Conservation (phyloP, 179 eudicot species). For the Patellifolia procumbens region DNA sequence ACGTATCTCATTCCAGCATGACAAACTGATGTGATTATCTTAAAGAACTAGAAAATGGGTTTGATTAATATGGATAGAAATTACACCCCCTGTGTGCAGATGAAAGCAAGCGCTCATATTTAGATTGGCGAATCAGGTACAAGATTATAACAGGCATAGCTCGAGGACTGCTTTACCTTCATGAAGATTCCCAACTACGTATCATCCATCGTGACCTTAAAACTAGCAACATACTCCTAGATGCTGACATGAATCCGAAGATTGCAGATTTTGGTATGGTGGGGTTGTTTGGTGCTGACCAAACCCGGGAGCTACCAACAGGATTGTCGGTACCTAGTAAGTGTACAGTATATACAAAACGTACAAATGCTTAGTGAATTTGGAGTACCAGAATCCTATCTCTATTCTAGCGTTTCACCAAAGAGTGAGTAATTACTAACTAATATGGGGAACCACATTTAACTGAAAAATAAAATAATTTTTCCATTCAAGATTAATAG, state of each 20-base stretch:
- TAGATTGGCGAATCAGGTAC: conserved; percentile 34
- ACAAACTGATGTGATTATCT: neutral
- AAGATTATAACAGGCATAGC: conserved; percentile 38
- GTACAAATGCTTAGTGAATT: neutral
- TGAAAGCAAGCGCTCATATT: conserved; percentile 10
- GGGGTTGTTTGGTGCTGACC: conserved; percentile 22
- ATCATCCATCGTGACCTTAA: conserved; percentile 46
- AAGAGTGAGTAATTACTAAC: too few species aligned
- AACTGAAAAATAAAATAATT: too few species aligned
- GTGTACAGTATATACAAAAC: neutral
- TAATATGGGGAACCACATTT: too few species aligned
- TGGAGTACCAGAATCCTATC: neutral
- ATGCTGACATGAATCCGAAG: conserved; percentile 38
- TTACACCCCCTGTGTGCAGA: conserved; percentile 18
- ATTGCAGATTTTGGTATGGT: conserved; percentile 46
- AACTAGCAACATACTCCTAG: conserved; percentile 40
- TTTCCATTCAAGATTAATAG: too few species aligned
- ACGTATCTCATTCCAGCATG: neutral
- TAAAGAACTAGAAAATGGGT: neutral
- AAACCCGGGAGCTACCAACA: conserved; percentile 28
- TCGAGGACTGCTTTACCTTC: conserved; percentile 41
- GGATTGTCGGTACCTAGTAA: conserved; percentile 42
- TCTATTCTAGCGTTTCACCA: neutral
- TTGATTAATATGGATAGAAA: neutral
- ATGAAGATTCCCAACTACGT: conserved; percentile 38